Evolutionary conservation across 768 basidiomycete species (phyloP).

Genomic region (Phylloporus scabripes): DNA sequence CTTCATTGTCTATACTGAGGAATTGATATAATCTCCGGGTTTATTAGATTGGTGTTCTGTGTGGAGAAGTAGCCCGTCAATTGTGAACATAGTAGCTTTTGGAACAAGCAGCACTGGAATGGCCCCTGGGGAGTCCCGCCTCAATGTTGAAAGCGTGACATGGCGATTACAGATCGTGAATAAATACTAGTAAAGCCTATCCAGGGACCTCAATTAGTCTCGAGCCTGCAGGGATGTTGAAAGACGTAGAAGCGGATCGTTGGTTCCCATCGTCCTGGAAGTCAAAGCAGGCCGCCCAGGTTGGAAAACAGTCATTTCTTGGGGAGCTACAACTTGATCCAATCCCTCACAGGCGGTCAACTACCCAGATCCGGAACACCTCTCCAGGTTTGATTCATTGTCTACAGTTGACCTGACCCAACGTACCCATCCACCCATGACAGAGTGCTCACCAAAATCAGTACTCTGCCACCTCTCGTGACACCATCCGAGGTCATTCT

Average conservation of each 20-base stretch:
- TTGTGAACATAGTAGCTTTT: too few species aligned
- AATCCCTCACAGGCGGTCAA: conserved; percentile 49
- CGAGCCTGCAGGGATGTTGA: conserved; percentile 5
- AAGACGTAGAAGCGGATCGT: background rate
- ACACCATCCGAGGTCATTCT: conserved; percentile 82
- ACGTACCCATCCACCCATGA: background rate
- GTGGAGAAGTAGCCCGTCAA: too few species aligned
- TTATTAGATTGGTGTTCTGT: too few species aligned
- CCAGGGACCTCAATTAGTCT: too few species aligned
- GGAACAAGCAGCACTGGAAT: too few species aligned
- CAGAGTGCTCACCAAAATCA: conserved; percentile 77
- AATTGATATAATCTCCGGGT: too few species aligned
- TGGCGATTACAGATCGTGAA: too few species aligned
- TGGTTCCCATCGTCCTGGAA: conserved; percentile 85
- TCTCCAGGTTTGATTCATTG: conserved; percentile 43
- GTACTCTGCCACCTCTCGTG: conserved; percentile 81
- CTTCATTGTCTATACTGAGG: too few species aligned
- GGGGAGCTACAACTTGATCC: background rate
- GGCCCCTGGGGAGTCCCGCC: too few species aligned
- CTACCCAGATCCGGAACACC: conserved; percentile 60
- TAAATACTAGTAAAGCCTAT: background rate
- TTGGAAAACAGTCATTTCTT: conserved; percentile 22
- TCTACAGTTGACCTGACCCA: background rate
- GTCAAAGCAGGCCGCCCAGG: conserved; percentile 71
- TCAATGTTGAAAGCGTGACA: too few species aligned